Base-by-base conservation (phyloP, 1,139 yeast genomes). In the Magnusiomyces paraingens region DNA sequence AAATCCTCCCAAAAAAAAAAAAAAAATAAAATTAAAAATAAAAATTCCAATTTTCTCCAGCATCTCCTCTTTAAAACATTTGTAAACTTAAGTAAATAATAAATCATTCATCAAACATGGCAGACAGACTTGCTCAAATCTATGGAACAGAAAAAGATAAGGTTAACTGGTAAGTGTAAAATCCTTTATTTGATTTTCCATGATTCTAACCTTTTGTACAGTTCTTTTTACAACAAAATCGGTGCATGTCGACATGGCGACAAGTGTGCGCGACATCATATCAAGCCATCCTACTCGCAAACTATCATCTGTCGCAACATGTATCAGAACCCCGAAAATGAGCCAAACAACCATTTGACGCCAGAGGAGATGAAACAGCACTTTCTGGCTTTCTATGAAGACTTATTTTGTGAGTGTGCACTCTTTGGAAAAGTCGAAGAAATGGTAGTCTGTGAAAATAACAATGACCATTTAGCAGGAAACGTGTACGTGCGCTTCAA, bases 191-290 rank as follows among this genome's bases (percentile, higher is more conserved):
- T 47, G 3, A 6, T 46, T 46, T 6, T 26, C 15, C 10, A 14
- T 4, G 12, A 36, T 3, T 35, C 51, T 47, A 47, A 52, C 51
- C 14, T 32, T 32, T 17, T 47, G 6, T 3, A 8, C 47, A 59
- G 80, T 61, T 72, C 78, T 47, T 91, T 91, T 68, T 91, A 84
- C 69, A 76, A 79, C 59, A 87, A 85, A 66, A 87, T 90, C 44
- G 98, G 98, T 1, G 95, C 96, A 0, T 91, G 98, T 66, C 77
- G 97, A 56, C 97, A 91, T 67, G 97, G 97, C 1, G 93, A 85
- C 58, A 85, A 83, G 63, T 91, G 98, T 66, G 84, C 93, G 12
- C 75, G 94, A 62, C 78, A 77, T 55, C 98, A 91, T 66, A 74
- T 79, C 43, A 78, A 79, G 60, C 96, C 97, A 0, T 70, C 75